Percentiles rank a stretch among this genome's conserved stretches.
Conservation (phyloP, 1,284 basidiomycete genomes). For the Trichosporon inkin region DNA sequence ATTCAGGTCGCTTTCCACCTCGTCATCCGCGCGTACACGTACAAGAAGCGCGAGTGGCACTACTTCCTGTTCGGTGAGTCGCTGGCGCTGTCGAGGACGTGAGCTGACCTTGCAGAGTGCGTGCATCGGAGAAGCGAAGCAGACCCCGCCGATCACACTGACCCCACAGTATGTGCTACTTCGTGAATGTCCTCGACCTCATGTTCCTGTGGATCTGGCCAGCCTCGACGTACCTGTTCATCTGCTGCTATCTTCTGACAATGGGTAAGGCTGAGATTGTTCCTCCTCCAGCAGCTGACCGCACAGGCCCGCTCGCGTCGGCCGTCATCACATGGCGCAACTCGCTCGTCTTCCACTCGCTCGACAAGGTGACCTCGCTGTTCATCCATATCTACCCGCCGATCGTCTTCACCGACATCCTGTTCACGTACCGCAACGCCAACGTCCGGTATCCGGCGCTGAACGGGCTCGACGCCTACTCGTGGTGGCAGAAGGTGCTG, state of each 20-base stretch:
- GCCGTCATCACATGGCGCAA: slow-evolving; percentile 96
- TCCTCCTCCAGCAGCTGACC: slow-evolving; percentile 13
- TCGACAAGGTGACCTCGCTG: slow-evolving; percentile 85
- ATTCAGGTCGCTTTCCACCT: slow-evolving; percentile 69
- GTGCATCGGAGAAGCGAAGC: not conserved
- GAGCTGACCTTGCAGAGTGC: slow-evolving; percentile 4
- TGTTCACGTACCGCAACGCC: slow-evolving; percentile 50
- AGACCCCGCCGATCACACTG: slow-evolving; percentile 5
- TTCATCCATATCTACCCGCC: slow-evolving; percentile 85
- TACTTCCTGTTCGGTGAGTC: slow-evolving; percentile 80
- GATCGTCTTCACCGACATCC: slow-evolving; percentile 77
- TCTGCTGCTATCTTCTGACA: slow-evolving; percentile 80
- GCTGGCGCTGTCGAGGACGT: too few species aligned
- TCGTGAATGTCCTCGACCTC: slow-evolving; percentile 78
- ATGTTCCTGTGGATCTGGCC: slow-evolving; percentile 82
- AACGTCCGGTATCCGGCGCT: slow-evolving; percentile 77
- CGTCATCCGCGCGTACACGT: slow-evolving; percentile 71
- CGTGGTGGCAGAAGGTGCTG: slow-evolving; percentile 48
- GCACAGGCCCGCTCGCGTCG: slow-evolving; percentile 71
- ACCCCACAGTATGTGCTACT: slow-evolving; percentile 65
- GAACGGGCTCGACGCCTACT: slow-evolving; percentile 49
- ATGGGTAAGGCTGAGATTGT: slow-evolving; percentile 55
- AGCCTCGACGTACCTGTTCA: slow-evolving; percentile 65
- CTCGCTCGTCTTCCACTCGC: slow-evolving; percentile 87
- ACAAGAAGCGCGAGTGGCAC: slow-evolving; percentile 82